These are phyloP conservation scores for Diversispora eburnea DNA, from an alignment of 192 early-diverging fungal genomes.

Conservation along the genomic window DNA sequence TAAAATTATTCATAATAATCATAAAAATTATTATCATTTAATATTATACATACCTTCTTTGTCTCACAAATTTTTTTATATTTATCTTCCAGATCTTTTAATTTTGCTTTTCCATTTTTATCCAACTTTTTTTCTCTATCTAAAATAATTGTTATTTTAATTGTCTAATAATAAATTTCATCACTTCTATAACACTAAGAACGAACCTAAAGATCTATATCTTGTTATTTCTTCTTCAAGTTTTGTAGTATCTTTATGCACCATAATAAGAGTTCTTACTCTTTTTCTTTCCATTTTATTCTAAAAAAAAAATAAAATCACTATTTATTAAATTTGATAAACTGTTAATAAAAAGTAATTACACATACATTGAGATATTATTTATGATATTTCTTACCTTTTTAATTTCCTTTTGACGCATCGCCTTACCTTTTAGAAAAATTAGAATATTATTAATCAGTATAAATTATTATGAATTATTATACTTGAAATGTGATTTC, in stretches of 20 bases:
- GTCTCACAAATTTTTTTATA: conserved; percentile 55
- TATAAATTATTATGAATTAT: conserved; percentile 29
- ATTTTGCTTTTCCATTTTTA: conserved; percentile 41
- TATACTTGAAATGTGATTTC: not conserved
- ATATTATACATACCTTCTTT: conserved; percentile 40
- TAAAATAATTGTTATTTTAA: conserved; percentile 13
- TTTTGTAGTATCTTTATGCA: conserved; percentile 56
- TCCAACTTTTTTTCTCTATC: conserved; percentile 45
- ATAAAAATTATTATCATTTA: too few relatives aligned
- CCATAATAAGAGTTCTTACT: conserved; percentile 45
- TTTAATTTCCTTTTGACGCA: conserved; percentile 57
- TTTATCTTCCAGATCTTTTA: conserved; percentile 46
- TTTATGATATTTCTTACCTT: conserved; percentile 41
- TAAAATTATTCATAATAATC: too few relatives aligned
- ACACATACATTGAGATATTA: not conserved
- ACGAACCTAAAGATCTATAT: conserved; percentile 46
- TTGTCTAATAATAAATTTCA: conserved; percentile 13
- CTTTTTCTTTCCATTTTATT: conserved; percentile 65
- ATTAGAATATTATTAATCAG: not conserved
- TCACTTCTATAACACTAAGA: not conserved
- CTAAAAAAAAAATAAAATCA: conserved; percentile 32
- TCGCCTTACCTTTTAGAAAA: conserved; percentile 36
- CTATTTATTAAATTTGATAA: not conserved
- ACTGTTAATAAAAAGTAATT: not conserved
- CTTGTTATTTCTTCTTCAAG: conserved; percentile 48